Evolutionary conservation across 2,329 filamentous ascomycete genomes (phyloP).

Genomic region (Aphanocladium album): DNA sequence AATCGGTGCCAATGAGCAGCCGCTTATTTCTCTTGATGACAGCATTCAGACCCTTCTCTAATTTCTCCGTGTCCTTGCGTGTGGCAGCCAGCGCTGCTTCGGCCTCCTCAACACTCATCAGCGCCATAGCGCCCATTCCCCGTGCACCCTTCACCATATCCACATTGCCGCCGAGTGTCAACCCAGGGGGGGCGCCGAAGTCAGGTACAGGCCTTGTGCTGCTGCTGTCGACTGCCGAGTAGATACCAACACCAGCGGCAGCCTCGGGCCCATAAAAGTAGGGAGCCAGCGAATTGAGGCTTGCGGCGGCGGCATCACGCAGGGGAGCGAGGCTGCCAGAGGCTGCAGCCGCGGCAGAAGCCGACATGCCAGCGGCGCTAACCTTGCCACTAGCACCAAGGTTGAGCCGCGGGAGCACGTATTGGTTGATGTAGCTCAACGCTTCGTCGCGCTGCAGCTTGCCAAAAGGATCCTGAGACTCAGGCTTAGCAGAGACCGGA

Average conservation of each 20-base stretch:
- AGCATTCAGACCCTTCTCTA: conserved; percentile 57
- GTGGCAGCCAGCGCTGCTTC: conserved; percentile 50
- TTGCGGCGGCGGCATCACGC: conserved; percentile 43
- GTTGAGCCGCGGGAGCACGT: conserved; percentile 57
- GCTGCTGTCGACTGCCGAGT: conserved; percentile 32
- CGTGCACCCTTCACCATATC: conserved; percentile 27
- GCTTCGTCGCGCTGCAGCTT: conserved; percentile 64
- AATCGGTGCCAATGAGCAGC: conserved; percentile 38
- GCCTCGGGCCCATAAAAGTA: conserved; percentile 50
- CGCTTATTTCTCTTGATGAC: conserved; percentile 56
- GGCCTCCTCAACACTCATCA: conserved; percentile 59
- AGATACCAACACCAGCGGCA: conserved; percentile 40
- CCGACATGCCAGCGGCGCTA: conserved; percentile 28
- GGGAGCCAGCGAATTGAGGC: conserved; percentile 50
- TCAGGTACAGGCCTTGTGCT: conserved; percentile 27
- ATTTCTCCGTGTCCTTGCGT: conserved; percentile 54
- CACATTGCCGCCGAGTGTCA: conserved; percentile 20
- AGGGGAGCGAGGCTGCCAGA: conserved; percentile 27
- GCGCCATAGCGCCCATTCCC: conserved; percentile 40
- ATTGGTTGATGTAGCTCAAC: conserved; percentile 65
- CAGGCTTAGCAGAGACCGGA: conserved; percentile 42
- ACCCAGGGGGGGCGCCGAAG: conserved; percentile 23
- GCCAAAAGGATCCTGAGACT: conserved; percentile 52
- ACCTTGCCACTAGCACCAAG: conserved; percentile 44
- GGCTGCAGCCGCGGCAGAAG: conserved; percentile 24